phyloP scores from a whole-genome alignment of 2,329 filamentous ascomycete species.

The Lasiodiplodia hormozganensis region DNA sequence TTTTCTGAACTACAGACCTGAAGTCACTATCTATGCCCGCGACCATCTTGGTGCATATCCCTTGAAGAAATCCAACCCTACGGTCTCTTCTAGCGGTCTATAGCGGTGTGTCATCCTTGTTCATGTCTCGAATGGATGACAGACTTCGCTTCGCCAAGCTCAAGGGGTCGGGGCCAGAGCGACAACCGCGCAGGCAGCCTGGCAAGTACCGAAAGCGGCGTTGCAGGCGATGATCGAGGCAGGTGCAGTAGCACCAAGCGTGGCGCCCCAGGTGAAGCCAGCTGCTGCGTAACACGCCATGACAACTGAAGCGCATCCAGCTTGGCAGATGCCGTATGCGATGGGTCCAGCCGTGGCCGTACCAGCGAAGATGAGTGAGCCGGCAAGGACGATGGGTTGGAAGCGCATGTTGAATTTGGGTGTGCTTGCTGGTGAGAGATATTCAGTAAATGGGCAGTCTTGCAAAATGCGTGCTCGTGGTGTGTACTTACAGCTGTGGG shows the following conservation, averaged over 20 bases:
- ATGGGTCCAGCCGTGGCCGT: conserved; percentile 40
- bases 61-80: neutral
- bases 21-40: neutral
- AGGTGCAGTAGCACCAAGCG: conserved; percentile 47
- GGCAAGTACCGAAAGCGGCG: conserved; percentile 53
- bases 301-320: conserved; percentile 54
- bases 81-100: neutral
- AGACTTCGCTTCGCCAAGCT: conserved; percentile 12
- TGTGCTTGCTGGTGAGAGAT: neutral
- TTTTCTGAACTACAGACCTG: neutral
- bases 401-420: neutral
- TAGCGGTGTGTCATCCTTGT: neutral
- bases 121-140: neutral
- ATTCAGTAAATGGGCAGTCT: neutral
- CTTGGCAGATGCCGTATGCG: conserved; percentile 56
- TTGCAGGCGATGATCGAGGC: conserved; percentile 55
- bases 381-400: neutral
- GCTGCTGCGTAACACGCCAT: conserved; percentile 56
- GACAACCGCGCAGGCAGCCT: conserved; percentile 52
- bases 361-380: neutral
- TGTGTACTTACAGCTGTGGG: neutral
- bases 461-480: neutral
- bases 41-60: neutral
- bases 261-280: conserved; percentile 53
- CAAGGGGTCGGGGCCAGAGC: conserved; percentile 45